Percentiles rank a stretch among this genome's conserved stretches.
Evolutionary conservation across 805 yeast species (phyloP).

Genomic region (Dipodascus albidus): DNA sequence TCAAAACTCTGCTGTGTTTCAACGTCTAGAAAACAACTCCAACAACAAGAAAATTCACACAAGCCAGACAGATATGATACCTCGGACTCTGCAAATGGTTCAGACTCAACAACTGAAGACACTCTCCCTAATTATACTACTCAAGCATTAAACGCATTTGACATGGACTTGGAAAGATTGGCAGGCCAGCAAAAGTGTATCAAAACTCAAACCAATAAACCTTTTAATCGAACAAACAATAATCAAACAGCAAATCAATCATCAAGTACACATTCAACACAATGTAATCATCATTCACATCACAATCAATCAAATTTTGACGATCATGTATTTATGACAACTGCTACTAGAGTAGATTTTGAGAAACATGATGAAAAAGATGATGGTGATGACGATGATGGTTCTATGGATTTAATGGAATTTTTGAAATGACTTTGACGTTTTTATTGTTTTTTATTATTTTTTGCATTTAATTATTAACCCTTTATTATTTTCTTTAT

Average conservation of each 20-base stretch:
- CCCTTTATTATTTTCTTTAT: no score
- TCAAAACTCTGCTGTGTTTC: not conserved
- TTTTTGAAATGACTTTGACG: not conserved
- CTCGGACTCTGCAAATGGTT: not conserved
- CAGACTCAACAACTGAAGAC: not conserved
- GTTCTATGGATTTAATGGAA: not conserved
- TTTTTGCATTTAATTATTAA: no score
- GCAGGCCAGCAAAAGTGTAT: not conserved
- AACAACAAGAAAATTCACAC: no score
- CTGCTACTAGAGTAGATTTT: not conserved
- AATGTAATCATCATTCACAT: not conserved
- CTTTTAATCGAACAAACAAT: not conserved
- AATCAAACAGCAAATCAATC: not conserved
- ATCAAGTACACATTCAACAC: not conserved
- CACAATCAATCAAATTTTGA: not conserved
- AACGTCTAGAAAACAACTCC: not conserved
- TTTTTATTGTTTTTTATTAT: no score
- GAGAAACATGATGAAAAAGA: not conserved
- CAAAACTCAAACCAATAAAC: not conserved
- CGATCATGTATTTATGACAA: not conserved
- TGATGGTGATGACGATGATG: not conserved
- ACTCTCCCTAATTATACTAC: not conserved
- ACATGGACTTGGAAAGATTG: not conserved
- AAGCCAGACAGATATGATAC: not conserved
- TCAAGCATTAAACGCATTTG: not conserved